Evolutionary conservation across 2,329 filamentous ascomycete genomes (phyloP).

Genomic region (Macroventuria anomochaeta): DNA sequence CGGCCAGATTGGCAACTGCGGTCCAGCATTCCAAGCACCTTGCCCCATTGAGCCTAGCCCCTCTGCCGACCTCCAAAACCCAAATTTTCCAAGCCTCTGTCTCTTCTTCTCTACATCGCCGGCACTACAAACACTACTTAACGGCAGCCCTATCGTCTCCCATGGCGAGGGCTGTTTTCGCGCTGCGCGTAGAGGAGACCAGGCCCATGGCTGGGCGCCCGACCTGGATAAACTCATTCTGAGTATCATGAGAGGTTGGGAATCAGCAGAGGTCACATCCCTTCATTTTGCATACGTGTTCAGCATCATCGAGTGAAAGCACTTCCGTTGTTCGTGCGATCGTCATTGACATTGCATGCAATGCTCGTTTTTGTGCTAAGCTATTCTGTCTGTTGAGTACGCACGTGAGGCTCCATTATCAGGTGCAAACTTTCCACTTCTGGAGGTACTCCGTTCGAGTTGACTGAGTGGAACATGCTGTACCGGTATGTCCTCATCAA

Average conservation of each 20-base stretch:
- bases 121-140: constrained; percentile 66
- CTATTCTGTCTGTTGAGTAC: too few relatives aligned
- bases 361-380: too few relatives aligned
- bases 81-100: constrained; percentile 47
- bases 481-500: too few relatives aligned
- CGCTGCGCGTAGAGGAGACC: constrained; percentile 69
- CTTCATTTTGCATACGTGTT: not conserved
- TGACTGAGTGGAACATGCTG: too few relatives aligned
- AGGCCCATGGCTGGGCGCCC: constrained; percentile 75
- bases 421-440: too few relatives aligned
- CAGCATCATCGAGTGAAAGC: not conserved
- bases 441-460: too few relatives aligned
- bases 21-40: constrained; percentile 22
- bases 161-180: constrained; percentile 67
- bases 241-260: constrained; percentile 69
- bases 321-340: not conserved
- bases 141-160: constrained; percentile 58
- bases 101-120: constrained; percentile 58
- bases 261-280: constrained; percentile 76
- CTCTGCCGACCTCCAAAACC: constrained; percentile 32
- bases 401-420: too few relatives aligned
- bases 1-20: constrained; percentile 42
- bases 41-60: constrained; percentile 33
- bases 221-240: constrained; percentile 68
- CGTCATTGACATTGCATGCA: too few relatives aligned